Conservation (phyloP, 2,329 filamentous ascomycete genomes). For the Fusarium denticulatum region DNA sequence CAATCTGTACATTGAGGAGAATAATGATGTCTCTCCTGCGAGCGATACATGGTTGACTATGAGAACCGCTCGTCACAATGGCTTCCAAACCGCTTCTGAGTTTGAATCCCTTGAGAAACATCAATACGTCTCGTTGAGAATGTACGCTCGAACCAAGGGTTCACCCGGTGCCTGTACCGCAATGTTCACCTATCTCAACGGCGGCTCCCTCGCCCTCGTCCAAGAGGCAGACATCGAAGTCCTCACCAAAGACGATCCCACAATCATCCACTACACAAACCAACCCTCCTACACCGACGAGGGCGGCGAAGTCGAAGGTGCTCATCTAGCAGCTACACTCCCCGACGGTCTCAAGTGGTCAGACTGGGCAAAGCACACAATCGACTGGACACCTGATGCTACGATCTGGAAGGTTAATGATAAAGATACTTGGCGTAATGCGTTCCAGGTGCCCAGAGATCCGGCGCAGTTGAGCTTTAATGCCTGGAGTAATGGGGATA, state of each 20-base stretch:
- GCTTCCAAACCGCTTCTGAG: conserved; percentile 58
- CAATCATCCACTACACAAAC: conserved; percentile 65
- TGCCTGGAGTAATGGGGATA: conserved; percentile 67
- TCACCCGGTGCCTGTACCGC: conserved; percentile 59
- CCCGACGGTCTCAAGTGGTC: conserved; percentile 57
- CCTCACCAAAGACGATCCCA: conserved; percentile 54
- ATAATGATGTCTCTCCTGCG: conserved; percentile 42
- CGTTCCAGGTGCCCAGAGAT: conserved; percentile 64
- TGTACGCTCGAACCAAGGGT: conserved; percentile 59
- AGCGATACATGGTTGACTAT: conserved; percentile 57
- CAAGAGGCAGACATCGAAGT: conserved; percentile 64
- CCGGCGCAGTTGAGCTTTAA: conserved; percentile 63
- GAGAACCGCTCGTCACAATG: conserved; percentile 54
- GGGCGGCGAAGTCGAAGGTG: conserved; percentile 56
- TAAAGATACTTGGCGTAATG: conserved; percentile 57
- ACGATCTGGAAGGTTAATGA: conserved; percentile 66
- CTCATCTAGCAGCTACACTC: conserved; percentile 56
- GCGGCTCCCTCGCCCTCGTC: conserved; percentile 47
- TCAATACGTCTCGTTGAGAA: conserved; percentile 52
- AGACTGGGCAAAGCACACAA: conserved; percentile 65
- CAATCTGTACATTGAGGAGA: conserved; percentile 58
- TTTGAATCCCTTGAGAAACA: conserved; percentile 51
- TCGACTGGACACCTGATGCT: conserved; percentile 66
- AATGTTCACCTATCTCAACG: conserved; percentile 60
- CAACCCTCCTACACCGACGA: conserved; percentile 61